Percentiles rank a stretch among this genome's conserved stretches.
These are phyloP conservation scores for Penicillium angulare DNA, from an alignment of 495 filamentous ascomycete genomes.

Conservation along the genomic window DNA sequence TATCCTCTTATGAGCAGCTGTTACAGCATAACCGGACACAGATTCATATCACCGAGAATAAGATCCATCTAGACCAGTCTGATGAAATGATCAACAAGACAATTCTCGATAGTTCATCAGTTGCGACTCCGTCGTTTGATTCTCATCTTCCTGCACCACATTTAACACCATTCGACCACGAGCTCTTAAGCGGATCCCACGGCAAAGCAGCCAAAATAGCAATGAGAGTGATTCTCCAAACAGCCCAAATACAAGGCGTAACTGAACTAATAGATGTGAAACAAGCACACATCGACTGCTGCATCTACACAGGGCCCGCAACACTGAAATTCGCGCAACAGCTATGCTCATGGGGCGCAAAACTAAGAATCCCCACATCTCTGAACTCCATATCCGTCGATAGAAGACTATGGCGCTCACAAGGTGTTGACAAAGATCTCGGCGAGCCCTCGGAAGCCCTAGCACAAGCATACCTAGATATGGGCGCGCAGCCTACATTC, in stretches of 20 bases:
- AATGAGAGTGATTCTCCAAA: slow-evolving; percentile 23
- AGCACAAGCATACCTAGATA: slow-evolving; percentile 22
- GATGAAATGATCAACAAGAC: no score
- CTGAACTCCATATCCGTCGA: slow-evolving; percentile 34
- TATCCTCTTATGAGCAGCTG: no score
- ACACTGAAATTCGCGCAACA: no score
- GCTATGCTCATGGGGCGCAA: slow-evolving; percentile 21
- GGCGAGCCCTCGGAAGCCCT: no score
- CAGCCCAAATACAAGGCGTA: slow-evolving; percentile 20
- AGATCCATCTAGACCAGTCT: no score
- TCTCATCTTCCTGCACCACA: no score
- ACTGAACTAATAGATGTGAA: slow-evolving; percentile 17
- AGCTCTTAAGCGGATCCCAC: slow-evolving; percentile 17
- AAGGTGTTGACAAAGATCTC: slow-evolving; percentile 18
- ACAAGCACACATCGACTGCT: slow-evolving; percentile 32
- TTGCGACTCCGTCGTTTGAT: no score
- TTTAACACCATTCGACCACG: slow-evolving; percentile 9
- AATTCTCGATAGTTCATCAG: no score
- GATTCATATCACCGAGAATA: no score
- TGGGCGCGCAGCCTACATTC: slow-evolving; percentile 32
- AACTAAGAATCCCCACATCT: slow-evolving; percentile 26
- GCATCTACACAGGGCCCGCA: slow-evolving; percentile 34
- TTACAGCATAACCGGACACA: no score
- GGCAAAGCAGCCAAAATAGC: slow-evolving; percentile 21
- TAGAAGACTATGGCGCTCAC: slow-evolving; percentile 20